phyloP scores from a whole-genome alignment of 495 filamentous ascomycete genomes.

The Chaetomidium leptoderma region DNA sequence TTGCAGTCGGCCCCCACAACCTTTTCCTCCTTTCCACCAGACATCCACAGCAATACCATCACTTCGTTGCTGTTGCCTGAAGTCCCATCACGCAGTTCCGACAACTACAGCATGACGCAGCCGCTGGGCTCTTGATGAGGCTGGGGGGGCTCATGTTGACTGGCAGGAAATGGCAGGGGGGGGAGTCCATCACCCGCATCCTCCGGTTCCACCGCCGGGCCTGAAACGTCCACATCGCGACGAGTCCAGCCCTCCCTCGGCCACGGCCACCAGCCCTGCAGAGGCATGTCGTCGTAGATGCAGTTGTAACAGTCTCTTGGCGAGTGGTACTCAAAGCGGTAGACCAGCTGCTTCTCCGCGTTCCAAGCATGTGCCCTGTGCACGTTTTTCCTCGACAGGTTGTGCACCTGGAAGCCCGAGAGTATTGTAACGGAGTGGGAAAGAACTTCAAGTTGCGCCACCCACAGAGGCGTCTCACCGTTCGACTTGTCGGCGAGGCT shows the following conservation, averaged over 20 bases:
- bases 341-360: background rate
- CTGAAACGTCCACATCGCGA: no score
- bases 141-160: no score
- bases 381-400: background rate
- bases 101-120: no score
- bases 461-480: background rate
- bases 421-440: background rate
- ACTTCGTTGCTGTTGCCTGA: no score
- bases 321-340: background rate
- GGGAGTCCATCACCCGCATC: no score
- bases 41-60: no score
- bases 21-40: no score
- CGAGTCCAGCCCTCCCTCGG: background rate
- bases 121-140: no score
- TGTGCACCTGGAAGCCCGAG: background rate
- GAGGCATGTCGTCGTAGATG: background rate
- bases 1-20: no score
- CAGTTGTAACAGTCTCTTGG: background rate
- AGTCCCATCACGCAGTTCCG: no score
- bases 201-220: no score
- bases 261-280: slow-evolving; percentile 8
- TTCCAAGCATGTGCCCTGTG: background rate
- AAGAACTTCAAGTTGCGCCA: background rate
- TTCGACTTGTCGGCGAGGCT: background rate
- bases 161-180: no score